A percentile compares a stretch with the other conserved stretches of the same genome.
Evolutionary conservation across 768 basidiomycete species (phyloP).

Genomic region (Amanita rubescens): DNA sequence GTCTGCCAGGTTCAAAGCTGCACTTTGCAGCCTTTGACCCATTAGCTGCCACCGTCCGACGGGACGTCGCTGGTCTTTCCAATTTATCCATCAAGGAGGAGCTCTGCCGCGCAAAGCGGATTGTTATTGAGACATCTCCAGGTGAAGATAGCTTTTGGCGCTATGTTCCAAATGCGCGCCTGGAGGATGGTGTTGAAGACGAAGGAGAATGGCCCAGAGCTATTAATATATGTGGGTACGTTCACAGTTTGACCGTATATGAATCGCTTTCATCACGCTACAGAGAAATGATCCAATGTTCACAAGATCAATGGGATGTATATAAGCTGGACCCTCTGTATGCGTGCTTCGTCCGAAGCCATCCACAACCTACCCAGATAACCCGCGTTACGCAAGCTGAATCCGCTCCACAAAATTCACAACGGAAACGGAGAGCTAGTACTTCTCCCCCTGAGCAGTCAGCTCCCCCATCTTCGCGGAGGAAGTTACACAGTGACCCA

Average conservation of each 20-base stretch:
- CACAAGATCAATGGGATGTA: slow-evolving; percentile 81
- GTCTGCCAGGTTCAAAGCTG: slow-evolving; percentile 48
- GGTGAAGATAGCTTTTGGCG: slow-evolving; percentile 60
- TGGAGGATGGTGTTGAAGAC: slow-evolving; percentile 47
- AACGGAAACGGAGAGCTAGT: slow-evolving; percentile 1
- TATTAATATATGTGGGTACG: slow-evolving; percentile 66
- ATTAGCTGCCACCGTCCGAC: slow-evolving; percentile 43
- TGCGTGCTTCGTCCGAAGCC: slow-evolving; percentile 47
- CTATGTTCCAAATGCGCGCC: slow-evolving; percentile 65
- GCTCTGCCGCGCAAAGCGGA: slow-evolving; percentile 52
- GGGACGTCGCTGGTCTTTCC: slow-evolving; percentile 25
- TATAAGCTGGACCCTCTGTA: slow-evolving; percentile 78
- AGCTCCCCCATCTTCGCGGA: background rate
- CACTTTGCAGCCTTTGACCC: slow-evolving; percentile 74
- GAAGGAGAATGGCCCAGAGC: slow-evolving; percentile 69
- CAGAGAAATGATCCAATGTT: slow-evolving; percentile 43
- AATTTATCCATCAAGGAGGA: slow-evolving; percentile 40
- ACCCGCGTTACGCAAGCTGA: slow-evolving; percentile 13
- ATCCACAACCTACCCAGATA: slow-evolving; percentile 32
- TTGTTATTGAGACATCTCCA: slow-evolving; percentile 62
- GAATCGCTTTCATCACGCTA: background rate
- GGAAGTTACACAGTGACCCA: background rate
- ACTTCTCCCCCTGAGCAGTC: slow-evolving; percentile 6
- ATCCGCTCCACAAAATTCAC: background rate
- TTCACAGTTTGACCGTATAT: slow-evolving; percentile 4